Evolutionary conservation across 2,329 filamentous ascomycete genomes (phyloP).

Genomic region (Claviceps citrina): DNA sequence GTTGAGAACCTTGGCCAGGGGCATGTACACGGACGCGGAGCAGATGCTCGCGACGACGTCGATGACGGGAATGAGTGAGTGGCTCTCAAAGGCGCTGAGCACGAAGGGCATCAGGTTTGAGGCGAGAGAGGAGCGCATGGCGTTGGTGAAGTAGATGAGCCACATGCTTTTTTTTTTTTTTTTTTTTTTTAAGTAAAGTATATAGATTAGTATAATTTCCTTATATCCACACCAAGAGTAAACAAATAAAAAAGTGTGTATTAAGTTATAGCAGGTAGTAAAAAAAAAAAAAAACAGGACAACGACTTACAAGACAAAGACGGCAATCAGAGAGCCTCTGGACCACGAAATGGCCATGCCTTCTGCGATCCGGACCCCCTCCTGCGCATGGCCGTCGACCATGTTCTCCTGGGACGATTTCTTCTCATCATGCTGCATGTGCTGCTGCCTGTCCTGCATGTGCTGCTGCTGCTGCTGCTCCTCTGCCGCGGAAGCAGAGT

Average conservation of each 20-base stretch:
- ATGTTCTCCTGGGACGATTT: neutral
- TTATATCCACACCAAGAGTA: too few relatives aligned
- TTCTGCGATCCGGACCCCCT: slow-evolving; percentile 2
- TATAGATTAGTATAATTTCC: too few relatives aligned
- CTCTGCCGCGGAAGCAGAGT: neutral
- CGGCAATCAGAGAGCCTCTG: slow-evolving; percentile 1
- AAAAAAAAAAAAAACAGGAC: neutral
- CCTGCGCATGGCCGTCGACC: neutral
- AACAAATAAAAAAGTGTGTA: too few relatives aligned
- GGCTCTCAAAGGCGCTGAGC: slow-evolving; percentile 30
- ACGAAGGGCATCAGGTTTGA: slow-evolving; percentile 1
- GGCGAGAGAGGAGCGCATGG: slow-evolving; percentile 3
- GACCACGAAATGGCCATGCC: slow-evolving; percentile 3
- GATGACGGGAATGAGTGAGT: slow-evolving; percentile 38
- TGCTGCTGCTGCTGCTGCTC: too few relatives aligned
- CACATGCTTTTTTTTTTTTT: slow-evolving; percentile 4
- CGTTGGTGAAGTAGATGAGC: slow-evolving; percentile 5
- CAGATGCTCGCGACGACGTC: slow-evolving; percentile 38
- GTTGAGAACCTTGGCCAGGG: slow-evolving; percentile 46
- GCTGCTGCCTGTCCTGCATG: too few relatives aligned
- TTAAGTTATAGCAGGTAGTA: too few relatives aligned
- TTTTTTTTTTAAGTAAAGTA: too few relatives aligned
- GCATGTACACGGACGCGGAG: slow-evolving; percentile 44
- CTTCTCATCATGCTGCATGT: neutral
- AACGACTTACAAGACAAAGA: slow-evolving; percentile 3